Percentiles rank a stretch among this genome's conserved stretches.
Conservation (phyloP, 805 yeast genomes). For the Sugiyamaella americana region DNA sequence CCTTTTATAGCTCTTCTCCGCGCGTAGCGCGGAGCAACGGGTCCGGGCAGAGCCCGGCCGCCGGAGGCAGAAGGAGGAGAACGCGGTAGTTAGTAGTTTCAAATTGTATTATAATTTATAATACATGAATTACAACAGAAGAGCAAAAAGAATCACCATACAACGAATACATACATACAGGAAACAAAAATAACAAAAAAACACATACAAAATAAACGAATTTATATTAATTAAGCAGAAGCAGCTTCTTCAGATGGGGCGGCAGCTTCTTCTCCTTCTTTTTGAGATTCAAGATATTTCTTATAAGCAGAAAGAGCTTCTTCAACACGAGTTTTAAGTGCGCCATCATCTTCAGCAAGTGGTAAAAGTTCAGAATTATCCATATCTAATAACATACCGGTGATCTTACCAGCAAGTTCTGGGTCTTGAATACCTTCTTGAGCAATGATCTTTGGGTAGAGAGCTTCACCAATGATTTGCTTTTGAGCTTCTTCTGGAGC, state of each 20-base stretch:
- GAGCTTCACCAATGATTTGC: conserved; percentile 96
- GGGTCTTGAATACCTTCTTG: conserved; percentile 83
- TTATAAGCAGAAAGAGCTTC: conserved; percentile 94
- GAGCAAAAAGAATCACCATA: neutral
- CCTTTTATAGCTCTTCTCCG: neutral
- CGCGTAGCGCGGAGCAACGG: neutral
- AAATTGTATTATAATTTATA: neutral
- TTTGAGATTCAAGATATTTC: conserved; percentile 61
- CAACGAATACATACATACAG: neutral
- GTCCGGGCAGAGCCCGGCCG: neutral
- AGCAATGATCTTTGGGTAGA: conserved; percentile 86
- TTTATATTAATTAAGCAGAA: neutral
- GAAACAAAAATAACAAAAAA: neutral
- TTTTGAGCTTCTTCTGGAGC: conserved; percentile 86
- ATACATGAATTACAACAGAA: neutral
- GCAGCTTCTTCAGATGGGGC: neutral
- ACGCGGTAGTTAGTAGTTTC: neutral
- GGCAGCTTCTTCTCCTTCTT: conserved; percentile 26
- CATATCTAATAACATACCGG: conserved; percentile 97
- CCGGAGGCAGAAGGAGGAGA: neutral
- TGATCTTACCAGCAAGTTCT: conserved; percentile 96
- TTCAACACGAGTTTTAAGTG: conserved; percentile 82
- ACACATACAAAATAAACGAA: too few species aligned
- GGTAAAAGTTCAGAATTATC: conserved; percentile 86
- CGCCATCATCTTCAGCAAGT: conserved; percentile 82